These are phyloP conservation scores for Xylaria multiplex DNA, from an alignment of 2,329 filamentous ascomycete genomes.

Conservation along the genomic window DNA sequence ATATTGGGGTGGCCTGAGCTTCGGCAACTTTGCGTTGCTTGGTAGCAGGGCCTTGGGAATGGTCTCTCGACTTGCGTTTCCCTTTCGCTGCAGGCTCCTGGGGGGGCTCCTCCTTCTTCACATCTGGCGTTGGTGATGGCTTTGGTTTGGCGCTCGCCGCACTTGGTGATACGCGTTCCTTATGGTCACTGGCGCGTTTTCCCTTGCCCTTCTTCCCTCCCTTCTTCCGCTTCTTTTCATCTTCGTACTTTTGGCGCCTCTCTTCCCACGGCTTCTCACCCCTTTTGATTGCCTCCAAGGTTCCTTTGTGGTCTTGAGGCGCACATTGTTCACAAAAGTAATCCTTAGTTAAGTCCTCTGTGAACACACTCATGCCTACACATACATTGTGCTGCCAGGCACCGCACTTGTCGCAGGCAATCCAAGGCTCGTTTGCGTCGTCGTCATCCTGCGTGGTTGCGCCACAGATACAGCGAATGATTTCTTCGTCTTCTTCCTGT, in stretches of 20 bases:
- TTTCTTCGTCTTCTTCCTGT: constrained; percentile 69
- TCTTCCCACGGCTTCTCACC: constrained; percentile 91
- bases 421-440: constrained; percentile 87
- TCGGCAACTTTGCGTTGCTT: constrained; percentile 68
- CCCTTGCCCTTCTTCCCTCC: constrained; percentile 71
- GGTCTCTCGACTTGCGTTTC: constrained; percentile 69
- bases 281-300: constrained; percentile 78
- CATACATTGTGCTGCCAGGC: constrained; percentile 99
- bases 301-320: constrained; percentile 82
- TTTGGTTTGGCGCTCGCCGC: constrained; percentile 54
- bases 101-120: constrained; percentile 51
- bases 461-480: constrained; percentile 94
- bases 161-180: constrained; percentile 59
- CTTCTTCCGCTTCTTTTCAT: constrained; percentile 69
- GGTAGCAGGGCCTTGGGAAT: constrained; percentile 60
- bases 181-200: constrained; percentile 72
- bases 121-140: constrained; percentile 52
- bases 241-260: constrained; percentile 69
- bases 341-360: constrained; percentile 79
- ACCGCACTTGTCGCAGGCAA: constrained; percentile 90
- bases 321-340: constrained; percentile 95
- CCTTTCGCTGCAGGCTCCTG: constrained; percentile 54
- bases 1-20: constrained; percentile 53
- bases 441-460: constrained; percentile 87
- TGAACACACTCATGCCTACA: constrained; percentile 83